Evolutionary conservation across 495 filamentous ascomycete species (phyloP).

Genomic region (Xylona heveae): DNA sequence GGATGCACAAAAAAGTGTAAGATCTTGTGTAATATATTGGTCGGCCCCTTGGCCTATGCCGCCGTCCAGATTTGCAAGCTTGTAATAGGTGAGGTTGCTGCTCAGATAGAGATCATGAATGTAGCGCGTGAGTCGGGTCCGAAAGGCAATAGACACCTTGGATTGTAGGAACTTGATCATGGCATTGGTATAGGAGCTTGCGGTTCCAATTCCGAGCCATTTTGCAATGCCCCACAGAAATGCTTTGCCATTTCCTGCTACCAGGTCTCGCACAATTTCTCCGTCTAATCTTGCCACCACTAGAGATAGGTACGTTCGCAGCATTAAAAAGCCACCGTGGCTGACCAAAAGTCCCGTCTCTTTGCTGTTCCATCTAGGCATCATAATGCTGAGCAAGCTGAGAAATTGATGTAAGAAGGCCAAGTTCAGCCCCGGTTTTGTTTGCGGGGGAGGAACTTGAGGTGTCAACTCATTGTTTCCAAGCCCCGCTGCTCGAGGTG

Average conservation of each 20-base stretch:
- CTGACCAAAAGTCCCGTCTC: conserved; percentile 76
- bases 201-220: conserved; percentile 49
- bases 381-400: conserved; percentile 90
- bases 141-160: conserved; percentile 96
- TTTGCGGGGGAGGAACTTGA: conserved; percentile 64
- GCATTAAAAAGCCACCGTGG: conserved; percentile 70
- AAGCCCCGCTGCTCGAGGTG: conserved; percentile 54
- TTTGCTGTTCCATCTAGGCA: conserved; percentile 84
- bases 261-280: conserved; percentile 87
- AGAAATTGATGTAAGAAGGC: conserved; percentile 98
- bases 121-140: conserved; percentile 85
- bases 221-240: conserved; percentile 85
- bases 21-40: conserved; percentile 94
- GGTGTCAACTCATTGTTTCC: conserved; percentile 38
- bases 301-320: conserved; percentile 84
- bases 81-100: conserved; percentile 88
- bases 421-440: conserved; percentile 86
- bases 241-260: conserved; percentile 72
- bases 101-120: conserved; percentile 96
- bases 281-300: conserved; percentile 86
- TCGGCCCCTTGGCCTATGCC: conserved; percentile 81
- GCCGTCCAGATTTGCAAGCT: conserved; percentile 81
- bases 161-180: conserved; percentile 97
- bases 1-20: conserved; percentile 81
- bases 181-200: conserved; percentile 82